Evolutionary conservation across 23 red algal genomes (phyloP), one percentile per base, ranked within the genome.

Genomic region (Agarophyton chilense): DNA sequence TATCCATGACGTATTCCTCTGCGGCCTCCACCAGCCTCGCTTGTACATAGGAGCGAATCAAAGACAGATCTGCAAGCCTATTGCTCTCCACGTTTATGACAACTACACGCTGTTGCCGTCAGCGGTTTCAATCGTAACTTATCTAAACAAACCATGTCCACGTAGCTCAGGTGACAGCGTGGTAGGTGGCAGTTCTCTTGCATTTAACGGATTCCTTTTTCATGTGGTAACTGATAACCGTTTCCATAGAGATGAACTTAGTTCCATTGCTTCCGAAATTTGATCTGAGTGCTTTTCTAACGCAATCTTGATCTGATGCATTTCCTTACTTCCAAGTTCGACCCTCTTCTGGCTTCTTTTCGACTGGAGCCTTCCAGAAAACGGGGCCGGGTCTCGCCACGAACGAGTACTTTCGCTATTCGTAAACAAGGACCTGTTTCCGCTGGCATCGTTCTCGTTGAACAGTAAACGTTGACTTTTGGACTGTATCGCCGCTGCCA

Each of bases 201-300:
- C 60, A 25, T 65, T 11, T 65, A 31, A 6, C 44, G 7, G 44
- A 9, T 47, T 61, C 2, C 8, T 17, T 43, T 16, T 6, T 74
- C 36, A 74, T 46, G 68, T 49, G 45, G 41, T 56, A 65, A 54
- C 36, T 81, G 71, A 57, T n/a, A 89, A 52, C 6, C 60, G 70
- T 55, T 78, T 77, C 70, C 85, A 79, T 26, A 89, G 68, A 74
- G 63, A 73, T 14, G 67, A 45, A 38, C 73, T 79, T 64, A 89
- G 35, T 26, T 89, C 73, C 85, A 77, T 89, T 41, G 85, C 85
- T 31, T 56, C 45, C 38, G 61, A 66, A 51, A 89, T 89, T 5
- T 89, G 42, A 34, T 77, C 67, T 10, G 63, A 74, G 54, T 89
- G 85, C 35, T 89, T 89, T 57, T 77, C 85, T 34, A 89, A 34